These are phyloP conservation scores for Quillaja saponaria DNA, from an alignment of 306 rosid genomes.

Conservation along the genomic window DNA sequence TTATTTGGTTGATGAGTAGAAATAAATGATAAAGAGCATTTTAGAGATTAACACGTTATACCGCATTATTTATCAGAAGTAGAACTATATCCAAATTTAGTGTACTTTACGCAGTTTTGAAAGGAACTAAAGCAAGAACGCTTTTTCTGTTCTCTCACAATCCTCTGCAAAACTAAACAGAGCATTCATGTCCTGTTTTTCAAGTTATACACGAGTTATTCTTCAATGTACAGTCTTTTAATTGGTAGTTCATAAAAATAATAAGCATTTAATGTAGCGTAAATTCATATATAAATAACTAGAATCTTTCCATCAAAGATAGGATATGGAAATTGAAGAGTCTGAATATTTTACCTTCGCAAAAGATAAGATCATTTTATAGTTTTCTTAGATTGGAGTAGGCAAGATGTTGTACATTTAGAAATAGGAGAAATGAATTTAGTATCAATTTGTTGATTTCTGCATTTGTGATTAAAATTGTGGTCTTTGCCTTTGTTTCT, in stretches of 20 bases:
- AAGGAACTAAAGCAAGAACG: too few relatives aligned
- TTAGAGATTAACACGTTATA: too few relatives aligned
- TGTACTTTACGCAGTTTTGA: too few relatives aligned
- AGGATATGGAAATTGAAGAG: too few relatives aligned
- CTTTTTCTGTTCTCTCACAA: too few relatives aligned
- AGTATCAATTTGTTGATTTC: not conserved
- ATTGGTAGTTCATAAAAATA: too few relatives aligned
- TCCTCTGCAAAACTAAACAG: too few relatives aligned
- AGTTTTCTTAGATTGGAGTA: not conserved
- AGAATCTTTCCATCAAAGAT: not conserved
- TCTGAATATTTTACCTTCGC: not conserved
- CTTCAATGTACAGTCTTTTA: not conserved
- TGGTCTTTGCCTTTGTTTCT: not conserved
- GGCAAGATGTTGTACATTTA: not conserved
- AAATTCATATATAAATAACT: not conserved
- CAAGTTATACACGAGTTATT: not conserved
- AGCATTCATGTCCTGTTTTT: not conserved
- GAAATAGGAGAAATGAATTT: not conserved
- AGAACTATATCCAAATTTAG: conserved; percentile 7
- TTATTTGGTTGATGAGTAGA: conserved; percentile 5
- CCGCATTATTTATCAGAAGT: too few relatives aligned
- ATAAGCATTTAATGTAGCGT: too few relatives aligned
- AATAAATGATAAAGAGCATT: too few relatives aligned
- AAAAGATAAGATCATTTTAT: not conserved
- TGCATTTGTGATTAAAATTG: not conserved